A percentile compares a stretch with the other conserved stretches of the same genome.
phyloP scores from a whole-genome alignment of 1,284 basidiomycete genomes.

The Ustilago crameri region DNA sequence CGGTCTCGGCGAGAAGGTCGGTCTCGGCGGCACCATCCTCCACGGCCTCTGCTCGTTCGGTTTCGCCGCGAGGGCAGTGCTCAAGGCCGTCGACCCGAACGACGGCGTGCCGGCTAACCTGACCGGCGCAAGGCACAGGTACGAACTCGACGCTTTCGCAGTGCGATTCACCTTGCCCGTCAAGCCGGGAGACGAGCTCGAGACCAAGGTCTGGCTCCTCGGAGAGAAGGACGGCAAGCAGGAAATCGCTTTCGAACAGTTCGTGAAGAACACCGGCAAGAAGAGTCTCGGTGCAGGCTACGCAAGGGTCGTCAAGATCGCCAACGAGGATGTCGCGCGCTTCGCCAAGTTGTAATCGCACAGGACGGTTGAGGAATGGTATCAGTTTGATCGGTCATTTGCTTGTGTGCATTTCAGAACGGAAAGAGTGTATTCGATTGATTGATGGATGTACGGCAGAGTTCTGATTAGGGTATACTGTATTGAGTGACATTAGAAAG shows the following conservation, averaged over 20 bases:
- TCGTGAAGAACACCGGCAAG: conserved; percentile 49
- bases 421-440: neutral
- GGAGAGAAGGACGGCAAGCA: conserved; percentile 44
- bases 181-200: conserved; percentile 54
- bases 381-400: too few relatives aligned
- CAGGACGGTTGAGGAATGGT: too few relatives aligned
- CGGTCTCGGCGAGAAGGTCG: conserved; percentile 47
- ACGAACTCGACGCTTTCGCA: conserved; percentile 44
- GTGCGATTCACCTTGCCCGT: conserved; percentile 63
- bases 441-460: too few relatives aligned
- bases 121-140: conserved; percentile 13
- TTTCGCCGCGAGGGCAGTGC: conserved; percentile 56
- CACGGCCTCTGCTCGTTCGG: conserved; percentile 64
- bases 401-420: too few relatives aligned
- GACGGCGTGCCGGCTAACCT: conserved; percentile 48
- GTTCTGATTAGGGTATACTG: too few relatives aligned
- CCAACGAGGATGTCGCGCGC: conserved; percentile 25
- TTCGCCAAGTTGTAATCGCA: conserved; percentile 41
- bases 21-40: conserved; percentile 58
- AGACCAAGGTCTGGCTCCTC: conserved; percentile 58
- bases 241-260: conserved; percentile 59
- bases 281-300: conserved; percentile 59
- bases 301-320: conserved; percentile 38
- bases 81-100: conserved; percentile 41
- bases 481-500: conserved; percentile 5